phyloP scores from a whole-genome alignment of 2,329 filamentous ascomycete species.

The Colletotrichum sp. region DNA sequence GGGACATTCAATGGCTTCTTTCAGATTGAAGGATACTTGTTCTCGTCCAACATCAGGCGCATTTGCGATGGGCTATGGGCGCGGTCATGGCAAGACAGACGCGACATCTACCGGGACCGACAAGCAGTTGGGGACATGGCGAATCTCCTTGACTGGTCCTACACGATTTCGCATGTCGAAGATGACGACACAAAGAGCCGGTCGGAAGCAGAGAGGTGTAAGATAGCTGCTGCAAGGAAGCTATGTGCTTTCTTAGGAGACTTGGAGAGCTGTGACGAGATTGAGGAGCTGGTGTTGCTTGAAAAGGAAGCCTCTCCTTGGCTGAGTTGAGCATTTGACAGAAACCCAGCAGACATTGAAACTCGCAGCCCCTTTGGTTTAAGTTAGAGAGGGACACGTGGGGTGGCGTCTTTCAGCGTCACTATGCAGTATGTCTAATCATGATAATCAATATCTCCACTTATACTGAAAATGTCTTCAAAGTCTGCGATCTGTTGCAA shows the following conservation, averaged over 20 bases:
- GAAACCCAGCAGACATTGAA: not conserved
- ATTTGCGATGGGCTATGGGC: conserved; percentile 36
- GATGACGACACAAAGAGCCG: not conserved
- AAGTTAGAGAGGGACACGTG: not conserved
- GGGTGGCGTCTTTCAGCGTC: not conserved
- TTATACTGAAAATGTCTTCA: not conserved
- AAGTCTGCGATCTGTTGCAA: not conserved
- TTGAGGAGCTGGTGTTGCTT: not conserved
- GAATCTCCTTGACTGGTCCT: conserved; percentile 31
- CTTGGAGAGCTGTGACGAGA: not conserved
- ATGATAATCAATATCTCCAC: not conserved
- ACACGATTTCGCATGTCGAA: conserved; percentile 24
- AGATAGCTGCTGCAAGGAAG: not conserved
- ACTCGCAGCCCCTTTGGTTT: not conserved
- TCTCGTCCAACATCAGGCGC: conserved; percentile 32
- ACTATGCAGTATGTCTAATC: not conserved
- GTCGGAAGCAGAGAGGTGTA: not conserved
- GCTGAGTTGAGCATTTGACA: not conserved
- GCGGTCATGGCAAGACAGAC: conserved; percentile 31
- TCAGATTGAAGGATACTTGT: conserved; percentile 15
- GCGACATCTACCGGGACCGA: conserved; percentile 32
- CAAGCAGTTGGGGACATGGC: conserved; percentile 32
- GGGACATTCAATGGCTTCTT: not conserved
- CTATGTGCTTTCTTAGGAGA: not conserved
- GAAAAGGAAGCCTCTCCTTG: not conserved